These are phyloP conservation scores for Fusarium graminum DNA, from an alignment of 2,329 filamentous ascomycete genomes.

Conservation along the genomic window DNA sequence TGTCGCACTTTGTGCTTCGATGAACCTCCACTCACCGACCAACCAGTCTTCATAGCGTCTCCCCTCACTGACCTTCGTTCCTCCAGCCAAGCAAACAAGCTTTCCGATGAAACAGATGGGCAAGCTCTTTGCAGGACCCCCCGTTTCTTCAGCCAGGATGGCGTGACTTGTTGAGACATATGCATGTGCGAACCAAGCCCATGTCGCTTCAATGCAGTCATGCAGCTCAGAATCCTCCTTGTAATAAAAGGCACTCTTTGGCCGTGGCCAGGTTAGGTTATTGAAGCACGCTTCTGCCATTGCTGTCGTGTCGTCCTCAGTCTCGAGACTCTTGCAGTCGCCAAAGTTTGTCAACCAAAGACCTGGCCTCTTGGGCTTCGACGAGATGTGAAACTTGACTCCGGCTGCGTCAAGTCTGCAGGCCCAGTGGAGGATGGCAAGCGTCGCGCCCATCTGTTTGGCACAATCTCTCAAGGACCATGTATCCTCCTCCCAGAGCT, in stretches of 20 bases:
- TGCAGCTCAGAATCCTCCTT: not conserved
- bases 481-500: conserved; percentile 27
- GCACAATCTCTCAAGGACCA: conserved; percentile 8
- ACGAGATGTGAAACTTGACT: conserved; percentile 42
- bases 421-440: conserved; percentile 47
- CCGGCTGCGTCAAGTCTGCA: conserved; percentile 44
- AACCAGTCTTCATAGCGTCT: not conserved
- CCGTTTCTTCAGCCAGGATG: not conserved
- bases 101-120: not conserved
- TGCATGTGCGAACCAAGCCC: not conserved
- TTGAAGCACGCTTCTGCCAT: not conserved
- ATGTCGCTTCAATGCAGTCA: accelerated
- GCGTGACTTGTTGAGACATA: not conserved
- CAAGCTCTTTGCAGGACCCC: not conserved
- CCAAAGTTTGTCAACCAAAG: conserved; percentile 47
- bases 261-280: conserved; percentile 36
- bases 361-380: not conserved
- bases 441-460: conserved; percentile 35
- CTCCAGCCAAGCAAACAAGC: not conserved
- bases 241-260: not conserved
- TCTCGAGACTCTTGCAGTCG: conserved; percentile 25
- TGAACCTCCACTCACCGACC: not conserved
- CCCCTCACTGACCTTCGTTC: not conserved
- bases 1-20: not conserved
- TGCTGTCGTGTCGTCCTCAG: not conserved